Base-by-base conservation (phyloP, 352 stramenopile genomes). In the Globisporangium abappressorium region DNA sequence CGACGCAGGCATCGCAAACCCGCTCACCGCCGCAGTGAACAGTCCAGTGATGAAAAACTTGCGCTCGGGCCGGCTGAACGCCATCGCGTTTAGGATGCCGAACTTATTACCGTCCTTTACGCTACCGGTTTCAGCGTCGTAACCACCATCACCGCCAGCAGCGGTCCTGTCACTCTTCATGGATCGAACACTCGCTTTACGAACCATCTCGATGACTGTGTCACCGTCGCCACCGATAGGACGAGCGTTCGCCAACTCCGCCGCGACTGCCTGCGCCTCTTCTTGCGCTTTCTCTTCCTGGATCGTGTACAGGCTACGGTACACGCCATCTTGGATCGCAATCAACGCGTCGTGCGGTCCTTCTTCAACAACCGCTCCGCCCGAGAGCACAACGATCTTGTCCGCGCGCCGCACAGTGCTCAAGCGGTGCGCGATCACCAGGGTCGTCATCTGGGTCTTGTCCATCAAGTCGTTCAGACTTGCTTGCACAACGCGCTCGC, bases 281-380 rank as follows among this genome's bases (percentile, higher is more conserved):
- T 68, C 15, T 74, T 81, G 41, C 11, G 51, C 36, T 8, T 59
- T 59, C 26, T 80, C 71, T 22, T 71, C 7, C 56, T 79, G 63
- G 73, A 95, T 90, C 33, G 87, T 87, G 60, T 94, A 82, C 34
- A 89, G 69, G 12, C 84, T 96, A 57, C 96, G 84, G 70, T 97
- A 97, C n/a, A 76, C 68, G 34, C 73, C 77, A 36, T 88, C 81
- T 3, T 93, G 71, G 11, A 93, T 89, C 53, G 65, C n/a, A 60
- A 90, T 59, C 0, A 90, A 69, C 33, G 77, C 69, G 2, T 72
- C 65, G 57, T 89, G 80, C 14, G 72, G 62, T 0, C 82, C 82
- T 66, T 86, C 70, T 64, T 90, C 82, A 3, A 85, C 75, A 9
- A 84, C 68, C 15, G 59, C 55, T 0, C 82, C 82, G 24, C 70